Conservation (phyloP, 1,284 basidiomycete genomes). For the Mrakiaceae sp. region DNA sequence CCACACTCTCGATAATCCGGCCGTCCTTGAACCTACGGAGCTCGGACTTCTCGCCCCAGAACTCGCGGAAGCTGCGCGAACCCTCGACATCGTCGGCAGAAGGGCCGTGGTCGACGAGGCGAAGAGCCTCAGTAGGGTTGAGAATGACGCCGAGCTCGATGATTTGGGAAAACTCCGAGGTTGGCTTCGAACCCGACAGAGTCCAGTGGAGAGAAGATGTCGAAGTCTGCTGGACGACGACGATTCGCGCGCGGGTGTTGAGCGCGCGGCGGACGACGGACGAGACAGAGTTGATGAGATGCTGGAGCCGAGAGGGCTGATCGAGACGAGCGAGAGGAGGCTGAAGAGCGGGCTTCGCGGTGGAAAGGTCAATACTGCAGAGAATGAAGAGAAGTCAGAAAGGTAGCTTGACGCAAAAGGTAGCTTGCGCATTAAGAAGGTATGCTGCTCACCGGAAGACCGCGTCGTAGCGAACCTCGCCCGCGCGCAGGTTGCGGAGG, state of each 20-base stretch:
- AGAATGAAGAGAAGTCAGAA: background rate
- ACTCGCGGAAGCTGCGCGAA: constrained; percentile 54
- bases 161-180: constrained; percentile 33
- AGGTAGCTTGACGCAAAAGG: constrained; percentile 19
- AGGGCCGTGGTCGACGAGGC: constrained; percentile 82
- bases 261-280: constrained; percentile 54
- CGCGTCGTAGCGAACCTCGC: constrained; percentile 56
- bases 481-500: constrained; percentile 32
- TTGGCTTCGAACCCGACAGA: constrained; percentile 35
- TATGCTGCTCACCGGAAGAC: constrained; percentile 54
- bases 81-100: constrained; percentile 49
- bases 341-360: constrained; percentile 40
- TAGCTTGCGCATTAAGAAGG: background rate
- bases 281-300: constrained; percentile 47
- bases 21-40: constrained; percentile 96
- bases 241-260: constrained; percentile 51
- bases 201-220: constrained; percentile 1
- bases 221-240: constrained; percentile 37
- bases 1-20: constrained; percentile 80
- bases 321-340: constrained; percentile 47
- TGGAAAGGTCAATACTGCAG: constrained; percentile 50
- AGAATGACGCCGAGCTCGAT: constrained; percentile 62
- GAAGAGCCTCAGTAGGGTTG: constrained; percentile 56
- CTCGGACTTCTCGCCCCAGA: constrained; percentile 91
- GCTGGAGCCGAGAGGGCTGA: constrained; percentile 47